Conservation (phyloP, 2,329 filamentous ascomycete genomes). For the Aureobasidium vineae region DNA sequence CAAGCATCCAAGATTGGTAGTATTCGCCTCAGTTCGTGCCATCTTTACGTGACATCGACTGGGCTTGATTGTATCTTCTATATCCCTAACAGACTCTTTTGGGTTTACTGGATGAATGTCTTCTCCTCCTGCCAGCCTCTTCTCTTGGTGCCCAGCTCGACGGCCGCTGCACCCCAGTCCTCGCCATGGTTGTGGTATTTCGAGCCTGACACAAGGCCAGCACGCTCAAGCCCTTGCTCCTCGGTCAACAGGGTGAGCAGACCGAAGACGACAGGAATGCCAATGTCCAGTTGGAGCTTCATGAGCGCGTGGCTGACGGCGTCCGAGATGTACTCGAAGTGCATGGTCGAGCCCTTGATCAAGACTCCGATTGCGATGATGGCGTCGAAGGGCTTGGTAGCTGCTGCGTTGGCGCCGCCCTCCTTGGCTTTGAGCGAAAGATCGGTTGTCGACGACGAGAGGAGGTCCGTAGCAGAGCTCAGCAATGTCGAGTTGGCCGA, state of each 20-base stretch:
- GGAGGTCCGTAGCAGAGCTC: constrained; percentile 70
- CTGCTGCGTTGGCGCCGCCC: constrained; percentile 43
- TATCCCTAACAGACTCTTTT: not conserved
- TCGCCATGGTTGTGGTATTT: constrained; percentile 86
- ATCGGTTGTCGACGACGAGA: constrained; percentile 63
- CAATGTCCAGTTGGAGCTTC: constrained; percentile 86
- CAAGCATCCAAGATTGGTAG: not conserved
- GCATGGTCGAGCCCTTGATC: constrained; percentile 99
- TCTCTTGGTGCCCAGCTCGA: constrained; percentile 89
- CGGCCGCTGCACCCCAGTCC: constrained; percentile 92
- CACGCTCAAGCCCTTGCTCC: constrained; percentile 80
- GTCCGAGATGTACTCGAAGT: constrained; percentile 98
- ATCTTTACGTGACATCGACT: not conserved
- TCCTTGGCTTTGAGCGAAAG: constrained; percentile 48
- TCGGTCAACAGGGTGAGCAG: constrained; percentile 85
- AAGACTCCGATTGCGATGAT: constrained; percentile 93
- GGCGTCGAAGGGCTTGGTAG: constrained; percentile 74
- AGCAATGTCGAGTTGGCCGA: constrained; percentile 58
- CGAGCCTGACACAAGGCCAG: constrained; percentile 59
- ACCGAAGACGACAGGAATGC: constrained; percentile 88
- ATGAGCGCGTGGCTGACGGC: constrained; percentile 88
- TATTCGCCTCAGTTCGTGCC: not conserved
- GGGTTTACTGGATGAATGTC: constrained; percentile 47
- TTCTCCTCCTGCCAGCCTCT: constrained; percentile 75
- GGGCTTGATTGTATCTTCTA: not conserved